phyloP scores from a whole-genome alignment of 768 basidiomycete genomes.

The Mycena maculata region DNA sequence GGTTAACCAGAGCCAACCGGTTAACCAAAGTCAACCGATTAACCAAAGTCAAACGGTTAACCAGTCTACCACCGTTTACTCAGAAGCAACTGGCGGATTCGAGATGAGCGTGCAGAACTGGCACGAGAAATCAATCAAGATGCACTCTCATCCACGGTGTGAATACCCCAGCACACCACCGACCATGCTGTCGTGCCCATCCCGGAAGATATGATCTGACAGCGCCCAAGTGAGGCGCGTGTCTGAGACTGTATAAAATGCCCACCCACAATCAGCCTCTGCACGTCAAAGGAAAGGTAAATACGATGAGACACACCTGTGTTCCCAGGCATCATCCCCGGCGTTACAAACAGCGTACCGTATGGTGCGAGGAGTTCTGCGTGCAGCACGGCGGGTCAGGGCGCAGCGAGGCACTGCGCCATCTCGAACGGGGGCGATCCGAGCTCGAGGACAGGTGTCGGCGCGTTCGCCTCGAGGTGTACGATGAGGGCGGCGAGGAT shows the following conservation, averaged over 20 bases:
- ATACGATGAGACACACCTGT: constrained; percentile 40
- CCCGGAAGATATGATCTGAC: constrained; percentile 59
- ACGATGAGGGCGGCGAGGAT: constrained; percentile 66
- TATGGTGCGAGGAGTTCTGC: constrained; percentile 35
- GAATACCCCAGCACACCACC: constrained; percentile 43
- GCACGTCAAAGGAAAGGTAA: neutral
- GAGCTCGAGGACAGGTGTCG: constrained; percentile 44
- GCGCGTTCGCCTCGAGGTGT: constrained; percentile 62
- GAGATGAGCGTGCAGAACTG: too few species aligned
- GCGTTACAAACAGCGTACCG: constrained; percentile 45
- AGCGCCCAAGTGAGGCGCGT: constrained; percentile 48
- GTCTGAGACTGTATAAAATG: too few species aligned
- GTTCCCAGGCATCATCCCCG: constrained; percentile 50
- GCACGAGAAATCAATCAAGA: too few species aligned
- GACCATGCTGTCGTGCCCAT: constrained; percentile 47
- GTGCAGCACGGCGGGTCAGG: constrained; percentile 56
- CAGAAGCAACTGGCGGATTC: too few species aligned
- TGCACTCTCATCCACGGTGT: constrained; percentile 65
- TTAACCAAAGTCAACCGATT: too few species aligned
- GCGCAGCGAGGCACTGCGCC: constrained; percentile 59
- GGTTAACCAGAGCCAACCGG: too few species aligned
- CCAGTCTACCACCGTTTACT: too few species aligned
- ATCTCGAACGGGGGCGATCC: constrained; percentile 45
- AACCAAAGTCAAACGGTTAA: too few species aligned
- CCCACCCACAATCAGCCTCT: neutral